phyloP scores from a whole-genome alignment of 495 filamentous ascomycete genomes.

The Bryoglossum gracile region DNA sequence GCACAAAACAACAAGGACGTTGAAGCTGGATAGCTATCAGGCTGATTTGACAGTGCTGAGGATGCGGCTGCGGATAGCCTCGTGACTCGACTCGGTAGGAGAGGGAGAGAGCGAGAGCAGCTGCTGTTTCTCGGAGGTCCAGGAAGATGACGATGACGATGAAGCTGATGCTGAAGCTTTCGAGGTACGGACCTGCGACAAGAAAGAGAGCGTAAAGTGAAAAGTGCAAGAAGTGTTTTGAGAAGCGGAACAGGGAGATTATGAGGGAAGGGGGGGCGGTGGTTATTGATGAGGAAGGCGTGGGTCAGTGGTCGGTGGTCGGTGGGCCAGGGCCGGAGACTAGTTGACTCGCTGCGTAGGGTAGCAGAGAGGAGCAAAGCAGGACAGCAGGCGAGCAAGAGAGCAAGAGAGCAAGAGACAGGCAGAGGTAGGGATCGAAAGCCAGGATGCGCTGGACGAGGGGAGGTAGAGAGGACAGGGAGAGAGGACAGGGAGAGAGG shows the following conservation, averaged over 20 bases:
- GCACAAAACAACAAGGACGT: too few species aligned
- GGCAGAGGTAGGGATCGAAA: too few species aligned
- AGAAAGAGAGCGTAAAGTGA: conserved; percentile 23
- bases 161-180: conserved; percentile 24
- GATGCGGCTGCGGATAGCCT: too few species aligned
- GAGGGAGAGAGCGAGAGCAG: too few species aligned
- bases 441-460: too few species aligned
- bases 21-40: conserved; percentile 3
- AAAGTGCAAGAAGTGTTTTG: conserved; percentile 25
- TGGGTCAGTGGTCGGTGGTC: neutral
- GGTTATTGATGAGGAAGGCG: neutral
- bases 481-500: conserved; percentile 3
- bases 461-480: neutral
- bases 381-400: too few species aligned
- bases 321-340: neutral
- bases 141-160: too few species aligned
- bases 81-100: neutral
- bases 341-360: too few species aligned
- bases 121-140: conserved; percentile 6
- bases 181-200: conserved; percentile 25
- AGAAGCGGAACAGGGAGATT: conserved; percentile 24
- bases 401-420: too few species aligned
- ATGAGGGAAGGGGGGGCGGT: conserved; percentile 18
- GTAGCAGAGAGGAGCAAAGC: too few species aligned
- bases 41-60: too few species aligned